Evolutionary conservation across 1,284 basidiomycete genomes (phyloP), one percentile per base, ranked within the genome.

Genomic region (Flammula alnicola): DNA sequence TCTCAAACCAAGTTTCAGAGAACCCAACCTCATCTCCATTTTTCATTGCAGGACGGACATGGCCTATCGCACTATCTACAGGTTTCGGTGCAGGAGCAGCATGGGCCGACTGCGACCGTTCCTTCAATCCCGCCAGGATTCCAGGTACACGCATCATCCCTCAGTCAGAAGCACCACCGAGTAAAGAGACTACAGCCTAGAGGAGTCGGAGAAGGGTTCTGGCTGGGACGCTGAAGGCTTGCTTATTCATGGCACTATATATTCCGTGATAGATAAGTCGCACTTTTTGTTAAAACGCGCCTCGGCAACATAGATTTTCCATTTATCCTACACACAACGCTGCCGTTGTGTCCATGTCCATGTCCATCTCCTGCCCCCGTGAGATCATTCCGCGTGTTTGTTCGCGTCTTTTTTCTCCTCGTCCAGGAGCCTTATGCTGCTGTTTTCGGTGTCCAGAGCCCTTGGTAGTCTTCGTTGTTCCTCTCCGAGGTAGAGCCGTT

Each of bases 41-140:
- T 44, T 36, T 48, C 26, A 32, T 37, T 52, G 32, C 69, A 98
- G 95, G 96, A 77, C 92, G 95, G 59, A 91, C 91, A 65, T 98
- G 95, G 93, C 96, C 96, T 19, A 90, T 98, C 55, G 90, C 93
- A 53, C 84, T 98, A 51, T 83, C 91, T 5, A 94, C 95, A 16
- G 95, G 96, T 55, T 97, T 92, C 67, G 94, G 91, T 38, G 78
- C 86, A 39, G 93, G 93, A 54, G 85, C 87, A 49, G 92, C 93
- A 38, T 96, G 95, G 71, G 93, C 93, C 25, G 92, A 98, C 81
- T 98, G 95, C 75, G 94, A 98, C 77, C 88, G 93, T 58, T 91
- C 91, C 17, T 96, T 98, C 82, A 96, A 96, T 77, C 92, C 94
- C 14, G 89, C 95, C 54, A 84, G 93, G 63, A 85, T 96, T 66